These are phyloP conservation scores for Cladosporium velox DNA, from an alignment of 2,329 filamentous ascomycete genomes.

Conservation along the genomic window DNA sequence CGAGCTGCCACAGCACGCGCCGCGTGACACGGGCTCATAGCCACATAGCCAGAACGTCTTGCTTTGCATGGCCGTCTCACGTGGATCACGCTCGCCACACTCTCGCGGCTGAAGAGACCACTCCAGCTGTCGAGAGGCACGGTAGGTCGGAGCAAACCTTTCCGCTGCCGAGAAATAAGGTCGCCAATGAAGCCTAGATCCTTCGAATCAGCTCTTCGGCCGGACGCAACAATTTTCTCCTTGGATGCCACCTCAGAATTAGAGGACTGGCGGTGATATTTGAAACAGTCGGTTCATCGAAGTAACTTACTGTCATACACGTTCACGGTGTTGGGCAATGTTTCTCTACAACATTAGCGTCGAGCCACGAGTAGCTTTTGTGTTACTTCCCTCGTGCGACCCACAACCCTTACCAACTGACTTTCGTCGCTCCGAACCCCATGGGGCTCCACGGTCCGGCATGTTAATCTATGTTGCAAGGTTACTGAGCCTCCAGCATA, in stretches of 20 bases:
- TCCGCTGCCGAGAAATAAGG: constrained; percentile 1
- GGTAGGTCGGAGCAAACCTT: constrained; percentile 7
- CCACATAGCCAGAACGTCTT: constrained; percentile 8
- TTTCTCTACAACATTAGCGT: not conserved
- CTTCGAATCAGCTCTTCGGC: not conserved
- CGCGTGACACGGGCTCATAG: constrained; percentile 18
- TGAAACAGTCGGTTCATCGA: not conserved
- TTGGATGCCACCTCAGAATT: not conserved
- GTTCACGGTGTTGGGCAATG: not conserved
- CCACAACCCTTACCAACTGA: not conserved
- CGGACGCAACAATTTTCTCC: not conserved
- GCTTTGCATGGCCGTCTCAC: constrained; percentile 2
- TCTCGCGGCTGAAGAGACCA: not conserved
- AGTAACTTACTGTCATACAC: not conserved
- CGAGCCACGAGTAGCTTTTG: not conserved
- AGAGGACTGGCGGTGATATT: not conserved
- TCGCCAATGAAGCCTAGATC: not conserved
- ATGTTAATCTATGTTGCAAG: constrained; percentile 10
- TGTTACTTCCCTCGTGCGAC: not conserved
- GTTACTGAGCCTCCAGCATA: constrained; percentile 10
- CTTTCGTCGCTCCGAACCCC: constrained; percentile 16
- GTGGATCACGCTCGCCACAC: not conserved
- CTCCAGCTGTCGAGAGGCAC: not conserved
- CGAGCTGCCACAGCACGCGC: constrained; percentile 4
- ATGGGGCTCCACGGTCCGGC: constrained; percentile 15